These are phyloP conservation scores for Irineochytrium annulatum DNA, from an alignment of 192 early-diverging fungal species.

Conservation along the genomic window DNA sequence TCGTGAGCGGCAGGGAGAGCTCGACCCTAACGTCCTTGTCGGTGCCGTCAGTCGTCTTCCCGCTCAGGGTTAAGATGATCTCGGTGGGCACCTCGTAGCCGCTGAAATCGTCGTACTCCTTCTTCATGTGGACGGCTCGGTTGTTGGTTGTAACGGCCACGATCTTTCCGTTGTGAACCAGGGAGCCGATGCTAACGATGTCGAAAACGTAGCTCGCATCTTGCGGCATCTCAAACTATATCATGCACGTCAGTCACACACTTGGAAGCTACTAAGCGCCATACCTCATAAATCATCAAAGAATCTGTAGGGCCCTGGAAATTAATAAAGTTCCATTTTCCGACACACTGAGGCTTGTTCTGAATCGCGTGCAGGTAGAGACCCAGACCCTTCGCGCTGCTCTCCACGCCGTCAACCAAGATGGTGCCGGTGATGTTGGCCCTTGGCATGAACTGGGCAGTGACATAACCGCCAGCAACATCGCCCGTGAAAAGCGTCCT, in stretches of 20 bases:
- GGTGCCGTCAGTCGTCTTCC: constrained; percentile 58
- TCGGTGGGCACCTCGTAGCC: constrained; percentile 79
- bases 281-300: constrained; percentile 50
- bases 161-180: constrained; percentile 65
- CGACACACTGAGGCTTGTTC: constrained; percentile 78
- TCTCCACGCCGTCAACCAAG: constrained; percentile 62
- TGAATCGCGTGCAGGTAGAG: constrained; percentile 84
- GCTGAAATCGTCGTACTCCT: constrained; percentile 67
- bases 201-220: constrained; percentile 42
- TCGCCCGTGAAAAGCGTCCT: constrained; percentile 64
- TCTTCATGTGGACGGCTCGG: constrained; percentile 57
- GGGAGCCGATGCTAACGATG: constrained; percentile 61
- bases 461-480: constrained; percentile 56
- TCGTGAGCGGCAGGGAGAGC: constrained; percentile 57
- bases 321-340: constrained; percentile 81
- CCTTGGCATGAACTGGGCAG: constrained; percentile 80
- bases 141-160: constrained; percentile 76
- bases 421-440: constrained; percentile 68
- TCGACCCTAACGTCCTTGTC: constrained; percentile 58
- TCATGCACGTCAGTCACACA: constrained; percentile 21
- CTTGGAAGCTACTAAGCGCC: not conserved
- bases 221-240: constrained; percentile 76
- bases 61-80: constrained; percentile 71
- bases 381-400: constrained; percentile 66
- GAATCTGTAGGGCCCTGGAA: constrained; percentile 66